Evolutionary conservation across 1,284 basidiomycete genomes (phyloP).

Genomic region (Farysia itapuensis): DNA sequence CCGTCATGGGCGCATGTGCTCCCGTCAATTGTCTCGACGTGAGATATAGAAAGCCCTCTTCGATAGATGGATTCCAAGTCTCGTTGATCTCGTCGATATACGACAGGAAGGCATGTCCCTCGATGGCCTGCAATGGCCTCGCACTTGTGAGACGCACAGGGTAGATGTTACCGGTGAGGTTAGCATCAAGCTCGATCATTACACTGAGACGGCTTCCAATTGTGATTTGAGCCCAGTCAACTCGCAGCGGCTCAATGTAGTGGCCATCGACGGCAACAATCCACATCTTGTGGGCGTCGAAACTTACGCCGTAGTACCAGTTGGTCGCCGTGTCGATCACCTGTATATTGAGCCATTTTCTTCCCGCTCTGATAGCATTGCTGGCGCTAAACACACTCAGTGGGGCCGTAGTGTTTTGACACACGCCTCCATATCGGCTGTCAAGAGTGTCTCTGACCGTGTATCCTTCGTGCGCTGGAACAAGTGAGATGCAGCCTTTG

Average conservation of each 20-base stretch:
- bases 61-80: constrained; percentile 9
- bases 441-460: constrained; percentile 27
- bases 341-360: constrained; percentile 35
- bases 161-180: constrained; percentile 9
- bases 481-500: constrained; percentile 42
- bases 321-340: constrained; percentile 26
- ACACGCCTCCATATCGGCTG: constrained; percentile 25
- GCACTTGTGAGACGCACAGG: constrained; percentile 35
- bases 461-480: constrained; percentile 28
- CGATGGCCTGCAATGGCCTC: constrained; percentile 37
- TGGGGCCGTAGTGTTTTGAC: constrained; percentile 35
- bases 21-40: constrained; percentile 2
- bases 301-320: constrained; percentile 19
- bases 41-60: constrained; percentile 28
- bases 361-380: constrained; percentile 18
- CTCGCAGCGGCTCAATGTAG: constrained; percentile 27
- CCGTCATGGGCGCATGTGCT: constrained; percentile 25
- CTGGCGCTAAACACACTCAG: constrained; percentile 27
- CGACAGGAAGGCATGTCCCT: constrained; percentile 33
- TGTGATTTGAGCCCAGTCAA: constrained; percentile 35
- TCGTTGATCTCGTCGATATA: constrained; percentile 24
- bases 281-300: constrained; percentile 31
- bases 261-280: constrained; percentile 37
- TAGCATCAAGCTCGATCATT: constrained; percentile 34
- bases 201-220: constrained; percentile 34